These are phyloP conservation scores for Oehlia diaphana DNA, from an alignment of 192 early-diverging fungal genomes.

Conservation along the genomic window DNA sequence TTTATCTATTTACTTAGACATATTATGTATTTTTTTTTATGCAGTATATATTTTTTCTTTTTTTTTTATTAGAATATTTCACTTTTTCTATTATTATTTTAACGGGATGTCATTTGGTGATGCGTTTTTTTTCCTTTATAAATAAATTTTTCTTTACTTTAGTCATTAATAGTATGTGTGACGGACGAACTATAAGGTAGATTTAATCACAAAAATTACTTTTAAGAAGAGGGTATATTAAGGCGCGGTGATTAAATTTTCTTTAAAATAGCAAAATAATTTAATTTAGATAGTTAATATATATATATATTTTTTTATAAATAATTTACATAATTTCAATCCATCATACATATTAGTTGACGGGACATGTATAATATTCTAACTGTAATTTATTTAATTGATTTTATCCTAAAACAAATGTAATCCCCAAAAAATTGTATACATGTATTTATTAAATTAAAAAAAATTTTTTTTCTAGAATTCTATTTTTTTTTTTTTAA, in stretches of 20 bases:
- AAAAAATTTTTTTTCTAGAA: background rate
- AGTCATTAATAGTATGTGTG: background rate
- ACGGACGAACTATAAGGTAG: background rate
- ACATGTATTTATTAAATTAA: background rate
- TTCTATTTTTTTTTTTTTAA: background rate
- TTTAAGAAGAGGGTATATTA: background rate
- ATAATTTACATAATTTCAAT: background rate
- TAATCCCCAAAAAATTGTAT: slow-evolving; percentile 1
- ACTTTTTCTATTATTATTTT: background rate
- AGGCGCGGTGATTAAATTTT: background rate
- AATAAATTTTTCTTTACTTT: background rate
- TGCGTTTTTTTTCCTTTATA: background rate
- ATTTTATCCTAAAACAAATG: background rate
- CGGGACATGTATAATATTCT: background rate
- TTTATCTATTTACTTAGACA: background rate
- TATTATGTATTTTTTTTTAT: background rate
- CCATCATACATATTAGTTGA: background rate
- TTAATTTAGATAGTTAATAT: background rate
- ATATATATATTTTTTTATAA: background rate
- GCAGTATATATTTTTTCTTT: background rate
- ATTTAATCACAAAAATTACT: background rate
- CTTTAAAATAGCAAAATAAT: background rate
- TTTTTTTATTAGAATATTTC: background rate
- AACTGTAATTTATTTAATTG: background rate
- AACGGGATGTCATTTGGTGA: background rate